Base-by-base conservation (phyloP, 352 stramenopile genomes). In the Blastocystis sp. region DNA sequence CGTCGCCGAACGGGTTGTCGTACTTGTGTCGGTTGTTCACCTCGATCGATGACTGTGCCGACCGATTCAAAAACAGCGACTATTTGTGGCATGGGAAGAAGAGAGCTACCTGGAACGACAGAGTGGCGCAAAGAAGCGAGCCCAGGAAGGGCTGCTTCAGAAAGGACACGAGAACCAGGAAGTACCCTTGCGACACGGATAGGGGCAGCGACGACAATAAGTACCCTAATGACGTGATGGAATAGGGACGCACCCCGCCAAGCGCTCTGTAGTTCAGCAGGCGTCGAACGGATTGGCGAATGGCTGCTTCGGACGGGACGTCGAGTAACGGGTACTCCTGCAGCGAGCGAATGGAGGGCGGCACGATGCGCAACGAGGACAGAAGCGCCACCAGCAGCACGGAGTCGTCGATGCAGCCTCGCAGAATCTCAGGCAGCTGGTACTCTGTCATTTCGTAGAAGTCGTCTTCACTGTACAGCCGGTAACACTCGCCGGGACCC, bases 401-500 rank as follows among this genome's bases (percentile, higher is more conserved):
- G 0, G 21, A 55, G 45, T 89, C 79, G 39, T 89, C 79, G 21
- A 89, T 16, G n/a, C 26, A 37, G 21, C 63, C 79, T 59, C 79
- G 63, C 24, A 89, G 33, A 2, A 89, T 78, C 59, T 89, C 79
- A 16, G 79, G 79, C 13, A 66, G 16, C 2, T 45, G 33, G 33
- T 89, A 89, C 29, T 80, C 67, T 21, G 29, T 79, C 79, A 89
- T 90, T 45, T 89, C 67, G 45, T 76, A 63, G 21, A 79, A 89
- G 37, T 89, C 55, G 21, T 90, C 65, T n/a, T 80, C 76, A 24
- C 50, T 90, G 41, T 90, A 91, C 70, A 96, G 85, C 0, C 94
- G 93, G 89, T 96, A 96, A 90, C 94, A 96, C 88, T 96, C 95
- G 65, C 94, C 94, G 16, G 93, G 94, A 62, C 93, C 93, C 24